Conservation (phyloP, 1,284 basidiomycete genomes). For the Chalciporus sp. region DNA sequence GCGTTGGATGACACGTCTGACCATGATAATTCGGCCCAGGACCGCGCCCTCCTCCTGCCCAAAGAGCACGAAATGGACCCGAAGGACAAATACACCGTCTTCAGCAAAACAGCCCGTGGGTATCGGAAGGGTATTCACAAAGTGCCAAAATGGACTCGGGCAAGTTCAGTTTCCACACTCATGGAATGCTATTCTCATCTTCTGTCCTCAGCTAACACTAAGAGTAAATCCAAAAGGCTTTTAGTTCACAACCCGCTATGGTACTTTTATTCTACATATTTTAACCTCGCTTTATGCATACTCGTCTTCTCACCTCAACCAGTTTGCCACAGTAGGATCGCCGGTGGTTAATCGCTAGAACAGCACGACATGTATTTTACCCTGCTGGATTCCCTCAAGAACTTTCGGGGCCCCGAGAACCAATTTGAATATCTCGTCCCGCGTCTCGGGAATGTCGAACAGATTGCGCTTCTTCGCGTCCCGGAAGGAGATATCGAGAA, state of each 20-base stretch:
- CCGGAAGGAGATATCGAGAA: constrained; percentile 69
- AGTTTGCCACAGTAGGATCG: not conserved
- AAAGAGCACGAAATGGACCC: constrained; percentile 88
- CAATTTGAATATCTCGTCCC: constrained; percentile 78
- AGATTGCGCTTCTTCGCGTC: constrained; percentile 77
- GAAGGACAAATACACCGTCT: constrained; percentile 95
- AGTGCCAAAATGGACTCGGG: constrained; percentile 92
- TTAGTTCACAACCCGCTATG: constrained; percentile 58
- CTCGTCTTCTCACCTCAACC: not conserved
- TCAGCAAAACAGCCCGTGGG: constrained; percentile 67
- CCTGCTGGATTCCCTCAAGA: constrained; percentile 62
- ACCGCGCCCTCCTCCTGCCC: constrained; percentile 74
- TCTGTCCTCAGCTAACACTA: constrained; percentile 65
- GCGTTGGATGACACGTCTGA: constrained; percentile 1
- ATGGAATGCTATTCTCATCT: constrained; percentile 12
- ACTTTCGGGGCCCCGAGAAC: constrained; percentile 66
- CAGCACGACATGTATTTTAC: constrained; percentile 75
- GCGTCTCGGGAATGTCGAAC: constrained; percentile 79
- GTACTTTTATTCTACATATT: constrained; percentile 20
- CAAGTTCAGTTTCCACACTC: constrained; percentile 42
- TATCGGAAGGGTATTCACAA: constrained; percentile 97
- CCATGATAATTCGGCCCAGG: constrained; percentile 39
- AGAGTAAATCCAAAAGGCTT: constrained; percentile 90
- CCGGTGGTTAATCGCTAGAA: constrained; percentile 46
- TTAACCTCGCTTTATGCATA: constrained; percentile 21